These are phyloP conservation scores for Hypomontagnella submonticulosa DNA, from an alignment of 495 filamentous ascomycete species.

Conservation along the genomic window DNA sequence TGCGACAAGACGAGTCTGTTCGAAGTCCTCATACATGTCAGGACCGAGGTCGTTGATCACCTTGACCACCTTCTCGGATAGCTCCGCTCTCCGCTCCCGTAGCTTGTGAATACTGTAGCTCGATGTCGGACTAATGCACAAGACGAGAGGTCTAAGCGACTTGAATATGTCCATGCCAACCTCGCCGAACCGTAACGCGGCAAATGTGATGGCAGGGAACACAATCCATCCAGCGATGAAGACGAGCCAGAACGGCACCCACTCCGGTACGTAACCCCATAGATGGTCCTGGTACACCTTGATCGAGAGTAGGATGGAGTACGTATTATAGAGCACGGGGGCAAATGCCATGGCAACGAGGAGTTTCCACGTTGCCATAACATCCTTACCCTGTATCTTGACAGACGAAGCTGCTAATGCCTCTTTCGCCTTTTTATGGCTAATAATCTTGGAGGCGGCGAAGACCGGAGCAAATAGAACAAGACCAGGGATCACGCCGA, in stretches of 20 bases:
- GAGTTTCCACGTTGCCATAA: conserved; percentile 99
- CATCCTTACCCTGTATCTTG: conserved; percentile 92
- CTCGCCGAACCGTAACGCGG: conserved; percentile 93
- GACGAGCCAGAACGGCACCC: conserved; percentile 83
- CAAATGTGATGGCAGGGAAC: conserved; percentile 91
- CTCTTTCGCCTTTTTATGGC: conserved; percentile 88
- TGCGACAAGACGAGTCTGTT: conserved; percentile 79
- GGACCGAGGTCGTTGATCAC: conserved; percentile 95
- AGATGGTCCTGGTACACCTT: conserved; percentile 85
- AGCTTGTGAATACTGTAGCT: conserved; percentile 86
- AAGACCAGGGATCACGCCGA: conserved; percentile 87
- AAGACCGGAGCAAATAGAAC: conserved; percentile 93
- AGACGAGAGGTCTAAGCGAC: conserved; percentile 87
- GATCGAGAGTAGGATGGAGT: conserved; percentile 76
- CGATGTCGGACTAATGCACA: conserved; percentile 86
- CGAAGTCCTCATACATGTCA: conserved; percentile 97
- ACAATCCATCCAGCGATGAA: conserved; percentile 76
- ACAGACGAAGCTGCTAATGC: conserved; percentile 92
- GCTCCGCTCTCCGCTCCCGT: conserved; percentile 73
- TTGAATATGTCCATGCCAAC: conserved; percentile 98
- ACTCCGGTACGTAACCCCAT: conserved; percentile 79
- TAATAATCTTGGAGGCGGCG: conserved; percentile 86
- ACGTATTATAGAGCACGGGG: conserved; percentile 84
- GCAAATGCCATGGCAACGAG: conserved; percentile 90
- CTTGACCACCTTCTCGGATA: conserved; percentile 86